Evolutionary conservation across 2,329 filamentous ascomycete species (phyloP).

Genomic region (Pseudovirgaria hyperparasitica): DNA sequence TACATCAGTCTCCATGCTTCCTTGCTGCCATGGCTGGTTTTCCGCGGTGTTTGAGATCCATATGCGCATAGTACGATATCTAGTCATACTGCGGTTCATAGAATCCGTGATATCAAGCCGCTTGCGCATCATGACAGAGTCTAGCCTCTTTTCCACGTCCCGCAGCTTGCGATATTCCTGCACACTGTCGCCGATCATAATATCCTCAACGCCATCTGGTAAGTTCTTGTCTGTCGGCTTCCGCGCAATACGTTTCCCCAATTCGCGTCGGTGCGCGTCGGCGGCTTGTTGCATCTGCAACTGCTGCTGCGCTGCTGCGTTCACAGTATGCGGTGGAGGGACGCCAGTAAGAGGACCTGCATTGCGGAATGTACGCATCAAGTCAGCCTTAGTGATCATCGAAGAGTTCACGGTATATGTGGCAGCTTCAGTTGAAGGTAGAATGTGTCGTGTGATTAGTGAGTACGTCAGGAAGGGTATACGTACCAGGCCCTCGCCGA

Average conservation of each 20-base stretch:
- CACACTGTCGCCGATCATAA: conserved; percentile 69
- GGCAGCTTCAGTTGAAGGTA: conserved; percentile 4
- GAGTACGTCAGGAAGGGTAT: conserved; percentile 6
- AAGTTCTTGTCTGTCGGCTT: conserved; percentile 94
- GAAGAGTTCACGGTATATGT: conserved; percentile 1
- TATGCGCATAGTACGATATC: conserved; percentile 73
- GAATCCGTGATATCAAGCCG: conserved; percentile 79
- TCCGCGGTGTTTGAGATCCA: conserved; percentile 94
- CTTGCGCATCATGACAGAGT: conserved; percentile 91
- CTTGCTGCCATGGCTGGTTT: conserved; percentile 84
- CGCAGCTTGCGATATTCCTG: conserved; percentile 72
- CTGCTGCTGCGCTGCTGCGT: conserved; percentile 32
- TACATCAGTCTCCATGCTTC: conserved; percentile 53
- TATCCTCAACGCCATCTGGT: conserved; percentile 71
- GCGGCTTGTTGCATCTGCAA: conserved; percentile 33
- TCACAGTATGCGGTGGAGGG: conserved; percentile 10
- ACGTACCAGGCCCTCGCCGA: conserved; percentile 32
- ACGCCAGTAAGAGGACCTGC: conserved; percentile 31
- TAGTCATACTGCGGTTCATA: conserved; percentile 56
- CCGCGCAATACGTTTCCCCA: conserved; percentile 66
- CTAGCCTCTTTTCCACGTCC: conserved; percentile 75
- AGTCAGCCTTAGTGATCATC: conserved; percentile 37
- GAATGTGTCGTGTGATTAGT: conserved; percentile 7
- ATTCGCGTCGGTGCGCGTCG: conserved; percentile 43
- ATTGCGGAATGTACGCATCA: conserved; percentile 31